Conservation (phyloP, 805 yeast species). For the Candida ipomoeae region DNA sequence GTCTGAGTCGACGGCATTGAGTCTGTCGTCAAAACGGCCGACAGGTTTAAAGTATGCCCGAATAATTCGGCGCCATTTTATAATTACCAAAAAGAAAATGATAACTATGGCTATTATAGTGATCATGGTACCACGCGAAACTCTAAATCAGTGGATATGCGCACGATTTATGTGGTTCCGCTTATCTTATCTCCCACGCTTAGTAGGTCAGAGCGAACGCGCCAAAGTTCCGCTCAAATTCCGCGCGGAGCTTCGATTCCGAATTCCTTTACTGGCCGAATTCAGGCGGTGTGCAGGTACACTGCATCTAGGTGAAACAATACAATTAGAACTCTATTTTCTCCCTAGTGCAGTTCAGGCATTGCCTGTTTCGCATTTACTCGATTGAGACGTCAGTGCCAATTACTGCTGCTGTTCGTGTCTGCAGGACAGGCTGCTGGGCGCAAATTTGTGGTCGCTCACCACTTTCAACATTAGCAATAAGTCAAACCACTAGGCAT, state of each 20-base stretch:
- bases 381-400: background rate
- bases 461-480: background rate
- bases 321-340: no score
- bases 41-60: background rate
- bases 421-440: background rate
- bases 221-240: constrained; percentile 1
- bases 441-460: background rate
- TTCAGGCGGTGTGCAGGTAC: no score
- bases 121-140: background rate
- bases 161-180: background rate
- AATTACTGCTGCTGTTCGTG: background rate
- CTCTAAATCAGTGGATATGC: background rate
- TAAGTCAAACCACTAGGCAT: background rate
- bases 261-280: background rate
- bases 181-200: background rate
- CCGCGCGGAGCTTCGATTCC: background rate
- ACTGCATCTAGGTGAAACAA: no score
- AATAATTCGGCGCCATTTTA: background rate
- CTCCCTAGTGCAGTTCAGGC: no score
- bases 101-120: background rate
- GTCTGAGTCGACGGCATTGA: constrained; percentile 8
- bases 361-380: background rate
- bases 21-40: background rate
- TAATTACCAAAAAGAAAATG: background rate
- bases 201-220: background rate